phyloP scores from a whole-genome alignment of 176 grass and related monocot genomes.

The Oryza punctata region DNA sequence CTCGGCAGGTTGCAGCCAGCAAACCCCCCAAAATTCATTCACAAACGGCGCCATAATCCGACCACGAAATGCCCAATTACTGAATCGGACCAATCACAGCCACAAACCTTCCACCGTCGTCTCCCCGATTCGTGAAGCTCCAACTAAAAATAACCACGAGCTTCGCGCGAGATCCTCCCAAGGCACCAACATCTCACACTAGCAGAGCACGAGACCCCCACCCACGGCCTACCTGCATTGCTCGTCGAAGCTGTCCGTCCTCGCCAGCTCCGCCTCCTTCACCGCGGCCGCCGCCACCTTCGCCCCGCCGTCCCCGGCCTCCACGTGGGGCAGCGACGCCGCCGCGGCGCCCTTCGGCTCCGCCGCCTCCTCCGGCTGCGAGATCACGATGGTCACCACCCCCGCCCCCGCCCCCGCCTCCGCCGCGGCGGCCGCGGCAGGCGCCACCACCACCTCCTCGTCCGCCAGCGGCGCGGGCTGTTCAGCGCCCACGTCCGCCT shows the following conservation, averaged over 20 bases:
- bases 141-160: not conserved
- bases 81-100: not conserved
- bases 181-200: not conserved
- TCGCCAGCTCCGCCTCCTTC: conserved; percentile 49
- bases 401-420: conserved; percentile 23
- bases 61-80: not conserved
- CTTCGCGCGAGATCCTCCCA: conserved; percentile 8
- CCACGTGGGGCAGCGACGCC: not conserved
- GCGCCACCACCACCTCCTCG: conserved; percentile 2
- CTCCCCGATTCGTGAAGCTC: not conserved
- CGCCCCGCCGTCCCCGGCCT: conserved; percentile 8
- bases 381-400: conserved; percentile 71
- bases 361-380: conserved; percentile 54
- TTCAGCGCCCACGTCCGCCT: not conserved
- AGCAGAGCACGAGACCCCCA: not conserved
- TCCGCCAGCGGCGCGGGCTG: conserved; percentile 29
- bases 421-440: not conserved
- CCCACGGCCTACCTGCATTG: conserved; percentile 75
- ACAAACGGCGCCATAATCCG: not conserved
- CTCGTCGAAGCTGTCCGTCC: conserved; percentile 71
- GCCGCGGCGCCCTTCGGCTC: conserved; percentile 31
- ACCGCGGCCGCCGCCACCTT: conserved; percentile 26
- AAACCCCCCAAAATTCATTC: not conserved
- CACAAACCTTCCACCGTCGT: not conserved
- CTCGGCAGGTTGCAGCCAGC: not conserved